Evolutionary conservation across 2,329 filamentous ascomycete species (phyloP).

Genomic region (Penicillium sclerotiorum): DNA sequence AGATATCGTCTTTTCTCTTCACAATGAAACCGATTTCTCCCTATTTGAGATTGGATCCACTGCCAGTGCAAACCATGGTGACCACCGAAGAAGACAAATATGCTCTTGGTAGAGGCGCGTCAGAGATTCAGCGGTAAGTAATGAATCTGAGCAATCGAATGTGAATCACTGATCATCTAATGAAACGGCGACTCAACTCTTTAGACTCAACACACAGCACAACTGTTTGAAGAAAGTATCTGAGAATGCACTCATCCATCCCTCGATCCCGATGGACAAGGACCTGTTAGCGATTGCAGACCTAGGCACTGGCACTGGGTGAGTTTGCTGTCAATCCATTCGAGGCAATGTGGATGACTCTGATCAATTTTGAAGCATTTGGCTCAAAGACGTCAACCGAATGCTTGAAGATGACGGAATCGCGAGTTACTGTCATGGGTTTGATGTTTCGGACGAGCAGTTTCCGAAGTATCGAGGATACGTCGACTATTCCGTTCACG

Average conservation of each 20-base stretch:
- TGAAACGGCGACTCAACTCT: not conserved
- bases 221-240: not conserved
- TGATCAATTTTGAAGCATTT: not conserved
- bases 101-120: not conserved
- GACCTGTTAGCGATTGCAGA: not conserved
- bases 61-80: not conserved
- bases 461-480: not conserved
- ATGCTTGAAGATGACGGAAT: not conserved
- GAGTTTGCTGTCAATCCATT: not conserved
- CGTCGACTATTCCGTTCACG: constrained; percentile 11
- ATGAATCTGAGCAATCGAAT: no score
- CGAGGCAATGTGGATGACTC: not conserved
- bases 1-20: no score
- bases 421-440: not conserved
- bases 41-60: not conserved
- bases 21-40: not conserved
- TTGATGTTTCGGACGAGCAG: not conserved
- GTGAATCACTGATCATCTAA: not conserved
- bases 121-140: not conserved
- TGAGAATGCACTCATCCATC: not conserved
- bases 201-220: not conserved
- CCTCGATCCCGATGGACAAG: not conserved
- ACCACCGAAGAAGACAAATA: not conserved
- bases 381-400: not conserved
- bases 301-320: not conserved